phyloP scores from a whole-genome alignment of 1,284 basidiomycete species.

The Trichosporon coremiiforme region DNA sequence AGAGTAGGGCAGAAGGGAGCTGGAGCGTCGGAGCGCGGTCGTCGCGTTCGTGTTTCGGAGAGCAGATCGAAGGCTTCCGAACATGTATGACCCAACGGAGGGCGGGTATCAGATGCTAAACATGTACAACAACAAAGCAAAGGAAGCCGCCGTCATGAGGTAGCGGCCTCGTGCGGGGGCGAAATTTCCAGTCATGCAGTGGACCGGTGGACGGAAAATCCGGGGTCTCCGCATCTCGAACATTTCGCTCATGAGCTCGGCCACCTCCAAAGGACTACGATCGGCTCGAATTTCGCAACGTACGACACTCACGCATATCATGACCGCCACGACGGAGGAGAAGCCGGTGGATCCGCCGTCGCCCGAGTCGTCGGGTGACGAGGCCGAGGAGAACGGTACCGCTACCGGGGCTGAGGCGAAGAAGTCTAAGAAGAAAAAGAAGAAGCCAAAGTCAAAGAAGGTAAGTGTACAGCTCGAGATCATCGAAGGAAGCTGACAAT shows the following conservation, averaged over 20 bases:
- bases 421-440: constrained; percentile 31
- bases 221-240: constrained; percentile 2
- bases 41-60: neutral
- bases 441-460: constrained; percentile 32
- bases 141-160: neutral
- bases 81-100: neutral
- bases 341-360: neutral
- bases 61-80: neutral
- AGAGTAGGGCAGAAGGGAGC: neutral
- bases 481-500: neutral
- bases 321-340: constrained; percentile 4
- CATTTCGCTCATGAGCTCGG: constrained; percentile 3
- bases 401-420: constrained; percentile 4
- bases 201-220: neutral
- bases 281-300: neutral
- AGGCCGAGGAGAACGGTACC: neutral
- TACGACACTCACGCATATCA: neutral
- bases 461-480: neutral
- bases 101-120: neutral
- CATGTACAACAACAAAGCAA: neutral
- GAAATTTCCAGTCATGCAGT: constrained; percentile 12
- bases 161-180: neutral
- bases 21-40: too few relatives aligned
- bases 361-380: neutral
- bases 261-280: neutral